A percentile compares a stretch with the other conserved stretches of the same genome.
Conservation (phyloP, 169 alveolate genomes). For the Plasmodium ovale region DNA sequence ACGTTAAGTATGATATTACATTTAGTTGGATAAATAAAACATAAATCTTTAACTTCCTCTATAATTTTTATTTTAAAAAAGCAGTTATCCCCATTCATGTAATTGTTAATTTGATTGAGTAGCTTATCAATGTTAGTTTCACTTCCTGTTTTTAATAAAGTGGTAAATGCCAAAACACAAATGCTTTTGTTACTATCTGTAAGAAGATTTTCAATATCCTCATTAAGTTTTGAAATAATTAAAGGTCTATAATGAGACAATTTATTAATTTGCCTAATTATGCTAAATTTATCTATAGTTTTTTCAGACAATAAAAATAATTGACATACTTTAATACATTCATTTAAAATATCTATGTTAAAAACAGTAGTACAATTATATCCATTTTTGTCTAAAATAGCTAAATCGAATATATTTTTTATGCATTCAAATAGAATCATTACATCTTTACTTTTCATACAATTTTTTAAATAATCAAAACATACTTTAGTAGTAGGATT, state of each 20-base stretch:
- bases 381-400: constrained; percentile 13
- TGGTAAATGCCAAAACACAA: constrained; percentile 96
- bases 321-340: constrained; percentile 63
- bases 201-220: constrained; percentile 93
- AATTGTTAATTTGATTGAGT: constrained; percentile 86
- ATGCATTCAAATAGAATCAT: constrained; percentile 42
- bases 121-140: constrained; percentile 94
- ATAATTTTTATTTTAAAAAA: constrained; percentile 93
- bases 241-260: constrained; percentile 81
- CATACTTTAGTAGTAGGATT: constrained; percentile 71
- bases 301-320: constrained; percentile 68
- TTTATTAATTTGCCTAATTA: constrained; percentile 78
- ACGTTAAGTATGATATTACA: constrained; percentile 91
- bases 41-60: constrained; percentile 93
- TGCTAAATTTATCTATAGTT: constrained; percentile 50
- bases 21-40: constrained; percentile 94
- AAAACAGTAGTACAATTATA: constrained; percentile 52
- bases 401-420: constrained; percentile 34
- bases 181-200: constrained; percentile 92
- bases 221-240: constrained; percentile 74
- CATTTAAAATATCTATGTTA: constrained; percentile 59
- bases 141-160: constrained; percentile 96
- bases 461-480: constrained; percentile 41
- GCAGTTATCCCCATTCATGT: constrained; percentile 87
- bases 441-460: constrained; percentile 49